Evolutionary conservation across 495 filamentous ascomycete genomes (phyloP), one percentile per base, ranked within the genome.

Genomic region (Penicillium chermesinum): DNA sequence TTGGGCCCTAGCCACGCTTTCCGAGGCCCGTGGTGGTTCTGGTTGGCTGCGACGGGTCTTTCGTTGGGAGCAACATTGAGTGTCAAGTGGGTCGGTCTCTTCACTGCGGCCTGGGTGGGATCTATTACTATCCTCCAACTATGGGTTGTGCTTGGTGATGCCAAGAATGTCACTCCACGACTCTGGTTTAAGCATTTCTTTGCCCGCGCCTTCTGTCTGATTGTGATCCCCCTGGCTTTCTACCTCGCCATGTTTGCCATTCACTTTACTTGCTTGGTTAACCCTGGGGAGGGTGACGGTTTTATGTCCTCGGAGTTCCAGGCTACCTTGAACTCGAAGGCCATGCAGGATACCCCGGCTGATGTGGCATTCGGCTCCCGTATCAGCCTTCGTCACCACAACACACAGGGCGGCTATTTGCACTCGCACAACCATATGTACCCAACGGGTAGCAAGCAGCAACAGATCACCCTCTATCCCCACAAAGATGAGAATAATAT

Each of bases 241-340:
- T 98, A 98, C 71, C 82, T 95, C 73, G 83, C 79, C 52, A 93
- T 97, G 83, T 98, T 98, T 60, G 89, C 78, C 12, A 90, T 98
- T 55, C 93, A 98, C 71, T 97, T 98, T 72, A 53, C 88, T 50
- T 94, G 88, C 73, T 77, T 98, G 20, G 79, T 82, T 21, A 97
- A 98, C 64, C 94, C 93, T 7, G 93, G 93, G 41, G 93, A 98
- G 17, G 93, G 93, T 37, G 93, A 98, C 65, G 93, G 93, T 44
- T 98, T 98, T 76, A 98, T 98, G 93, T 95, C 89, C 52, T 95
- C 91, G 25, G 94, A 98, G 65, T 98, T 98, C 73, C 94, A 97
- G 67, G 88, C 94, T 17, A 98, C 93, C 1, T 74, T 98, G 48
- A 98, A 96, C 67, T 91, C 85, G 35, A 97, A 97, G 71, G 81